Conservation (phyloP, 176 grass and related monocot species). For the Leersia perrieri region DNA sequence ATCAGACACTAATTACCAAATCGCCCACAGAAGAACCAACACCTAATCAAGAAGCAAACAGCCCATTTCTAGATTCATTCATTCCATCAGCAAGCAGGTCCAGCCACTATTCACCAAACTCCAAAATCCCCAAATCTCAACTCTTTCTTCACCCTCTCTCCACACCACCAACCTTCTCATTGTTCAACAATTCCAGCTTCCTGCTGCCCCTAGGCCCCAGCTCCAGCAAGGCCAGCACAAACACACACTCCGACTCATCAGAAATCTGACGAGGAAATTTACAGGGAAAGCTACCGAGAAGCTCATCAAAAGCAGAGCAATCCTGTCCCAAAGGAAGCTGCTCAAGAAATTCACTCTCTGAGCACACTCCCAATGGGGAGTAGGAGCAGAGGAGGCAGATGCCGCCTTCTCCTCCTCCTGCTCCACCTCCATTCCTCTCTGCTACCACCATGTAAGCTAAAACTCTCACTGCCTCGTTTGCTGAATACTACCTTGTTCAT, state of each 20-base stretch:
- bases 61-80: constrained; percentile 23
- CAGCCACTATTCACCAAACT: background rate
- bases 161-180: background rate
- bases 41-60: constrained; percentile 6
- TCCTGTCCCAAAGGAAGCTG: constrained; percentile 18
- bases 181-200: background rate
- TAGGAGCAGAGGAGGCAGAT: constrained; percentile 37
- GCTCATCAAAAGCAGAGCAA: constrained; percentile 24
- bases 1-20: constrained; percentile 22
- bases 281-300: constrained; percentile 35
- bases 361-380: constrained; percentile 54
- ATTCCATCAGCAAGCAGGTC: constrained; percentile 8
- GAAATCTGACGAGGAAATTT: constrained; percentile 19
- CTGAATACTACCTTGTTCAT: background rate
- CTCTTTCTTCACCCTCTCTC: background rate
- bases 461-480: background rate
- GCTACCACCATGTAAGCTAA: constrained; percentile 29
- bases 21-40: background rate
- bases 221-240: background rate
- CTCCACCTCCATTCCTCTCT: constrained; percentile 36
- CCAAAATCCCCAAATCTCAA: constrained; percentile 14
- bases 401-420: constrained; percentile 22
- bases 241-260: background rate
- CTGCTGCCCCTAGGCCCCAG: background rate
- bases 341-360: background rate